Base-by-base conservation (phyloP, 2,329 filamentous ascomycete species). In the Neonectria coccinea region DNA sequence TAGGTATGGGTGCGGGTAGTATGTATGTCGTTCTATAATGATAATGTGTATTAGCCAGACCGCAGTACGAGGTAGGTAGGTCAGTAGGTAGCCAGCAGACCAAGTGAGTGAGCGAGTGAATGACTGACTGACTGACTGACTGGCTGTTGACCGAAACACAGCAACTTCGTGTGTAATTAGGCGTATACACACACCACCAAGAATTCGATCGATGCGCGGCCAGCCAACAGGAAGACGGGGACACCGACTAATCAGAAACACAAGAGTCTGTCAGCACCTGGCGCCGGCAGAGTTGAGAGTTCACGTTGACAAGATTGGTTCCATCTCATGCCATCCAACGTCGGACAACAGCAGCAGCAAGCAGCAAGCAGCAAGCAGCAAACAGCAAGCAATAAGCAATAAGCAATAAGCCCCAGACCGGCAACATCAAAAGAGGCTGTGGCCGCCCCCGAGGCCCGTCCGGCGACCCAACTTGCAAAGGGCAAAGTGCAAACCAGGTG, bases 201-300 rank as follows among this genome's bases (percentile, higher is more conserved):
- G 29, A 29, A 52, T 14, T 59, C 56, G 41, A 59, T 59, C 47
- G 50, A 59, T 48, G n/a, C 27, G 56, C 39, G n/a, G 36, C 33
- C 33, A 52, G 56, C 66, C 69, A 72, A 61, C 70, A 48, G 59
- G 65, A 60, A 20, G 45, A 69, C 60, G 57, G 44, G 33, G 52
- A 31, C 11, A 12, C 33, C 55, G 25, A 57, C 42, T 61, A 18
- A 65, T 64, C 69, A 70, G 60, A 59, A 67, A 50, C 45, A 65
- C 48, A 55, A 52, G 42, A 51, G 56, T 45, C 61, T 63, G 68
- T 73, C 65, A 73, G 70, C 58, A 70, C 62, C 36, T 64, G 58
- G 45, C 51, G 52, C 50, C 29, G 10, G 53, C 54, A 45, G 55
- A 60, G 51, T 65, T 65, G 60, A 56, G 29, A 41, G 56, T 67